Evolutionary conservation across 352 stramenopile species (phyloP).

Genomic region (Plasmopara muralis): DNA sequence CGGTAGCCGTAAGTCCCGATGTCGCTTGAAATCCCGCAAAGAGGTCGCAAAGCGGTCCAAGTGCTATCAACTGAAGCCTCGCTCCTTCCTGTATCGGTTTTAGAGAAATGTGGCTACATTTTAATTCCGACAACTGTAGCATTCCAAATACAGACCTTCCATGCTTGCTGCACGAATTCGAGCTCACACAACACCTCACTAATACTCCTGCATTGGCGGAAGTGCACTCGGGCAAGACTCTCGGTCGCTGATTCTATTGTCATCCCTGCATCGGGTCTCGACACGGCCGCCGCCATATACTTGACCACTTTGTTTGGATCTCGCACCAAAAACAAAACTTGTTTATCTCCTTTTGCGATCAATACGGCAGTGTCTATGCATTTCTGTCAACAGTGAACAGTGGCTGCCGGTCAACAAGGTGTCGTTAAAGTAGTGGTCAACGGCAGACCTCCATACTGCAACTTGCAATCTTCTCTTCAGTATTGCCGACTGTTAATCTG

Average conservation of each 20-base stretch:
- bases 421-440: not conserved
- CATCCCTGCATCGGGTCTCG: slow-evolving; percentile 7
- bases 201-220: slow-evolving; percentile 29
- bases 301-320: slow-evolving; percentile 26
- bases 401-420: slow-evolving; percentile 1
- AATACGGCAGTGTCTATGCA: slow-evolving; percentile 15
- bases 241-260: slow-evolving; percentile 13
- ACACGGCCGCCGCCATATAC: slow-evolving; percentile 14
- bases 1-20: slow-evolving; percentile 20
- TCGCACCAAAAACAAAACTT: slow-evolving; percentile 18
- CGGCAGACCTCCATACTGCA: slow-evolving; percentile 16
- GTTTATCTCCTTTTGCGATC: slow-evolving; percentile 6
- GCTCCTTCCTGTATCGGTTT: slow-evolving; percentile 9
- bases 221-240: slow-evolving; percentile 26
- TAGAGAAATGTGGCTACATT: not conserved
- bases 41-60: slow-evolving; percentile 32
- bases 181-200: slow-evolving; percentile 34
- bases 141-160: slow-evolving; percentile 15
- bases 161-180: slow-evolving; percentile 20
- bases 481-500: not conserved
- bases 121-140: too few species aligned
- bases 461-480: slow-evolving; percentile 2
- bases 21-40: slow-evolving; percentile 32
- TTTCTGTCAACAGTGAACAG: slow-evolving; percentile 9
- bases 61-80: slow-evolving; percentile 15